Evolutionary conservation across 495 filamentous ascomycete species (phyloP), one percentile per base, ranked within the genome.

Genomic region (Neurospora cerealis): DNA sequence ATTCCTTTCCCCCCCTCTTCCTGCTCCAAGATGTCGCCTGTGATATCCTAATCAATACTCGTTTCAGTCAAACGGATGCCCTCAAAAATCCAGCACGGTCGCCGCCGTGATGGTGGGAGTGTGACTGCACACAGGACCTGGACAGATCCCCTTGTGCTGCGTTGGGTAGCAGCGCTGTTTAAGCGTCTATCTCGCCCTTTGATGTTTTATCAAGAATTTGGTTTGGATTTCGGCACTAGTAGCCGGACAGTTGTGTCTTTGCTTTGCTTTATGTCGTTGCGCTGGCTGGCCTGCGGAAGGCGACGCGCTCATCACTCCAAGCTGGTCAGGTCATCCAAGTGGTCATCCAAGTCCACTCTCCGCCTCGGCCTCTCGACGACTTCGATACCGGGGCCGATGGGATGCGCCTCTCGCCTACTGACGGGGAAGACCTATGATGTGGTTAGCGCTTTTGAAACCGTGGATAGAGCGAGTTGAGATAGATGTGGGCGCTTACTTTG

Each of bases 401-500:
- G 71, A 42, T 86, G 85, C 34, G 81, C 79, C 77, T 77, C 79
- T 76, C 83, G 78, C 41, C 85, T 80, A 5, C 82, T 81, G 1
- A 77, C 42, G 60, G 87, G 87, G 73, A 88, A 89, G 41, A 88
- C 78, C 87, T 88, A 73, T 5, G 0, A n/a, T n/a, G 24, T 17
- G 32, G 69, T 75, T 60, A 79, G 73, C 70, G 37, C 21, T 21
- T 60, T 11, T 39, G 9, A 7, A 8, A 2, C 15, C 32, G 0
- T 5, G 19, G 2, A 46, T 10, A 39, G 69, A 75, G 6, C 10
- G 5, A 70, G 9, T 48, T 38, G 7, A 4, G 17, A 7, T 24
- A 19, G 24, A 2, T 28, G 17, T 39, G 39, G 13, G 13, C 75
- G 80, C 88, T 70, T 88, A 98, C 96, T 89, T 94, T 95, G 75